Evolutionary conservation across 306 rosid genomes (phyloP).

Genomic region (Adenanthera pavonina): DNA sequence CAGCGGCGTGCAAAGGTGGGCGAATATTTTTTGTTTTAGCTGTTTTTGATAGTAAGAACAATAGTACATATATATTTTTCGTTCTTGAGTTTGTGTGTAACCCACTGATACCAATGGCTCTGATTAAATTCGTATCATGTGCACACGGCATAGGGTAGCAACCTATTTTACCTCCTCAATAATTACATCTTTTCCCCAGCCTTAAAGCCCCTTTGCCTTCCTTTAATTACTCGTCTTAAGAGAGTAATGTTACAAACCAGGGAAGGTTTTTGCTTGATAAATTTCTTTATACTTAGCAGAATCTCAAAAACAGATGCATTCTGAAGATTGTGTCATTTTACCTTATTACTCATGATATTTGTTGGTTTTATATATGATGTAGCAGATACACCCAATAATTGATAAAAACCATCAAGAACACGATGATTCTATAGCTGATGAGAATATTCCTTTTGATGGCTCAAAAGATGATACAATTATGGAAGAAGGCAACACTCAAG

Average conservation of each 20-base stretch:
- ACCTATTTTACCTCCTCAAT: constrained; percentile 22
- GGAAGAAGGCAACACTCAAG: constrained; percentile 42
- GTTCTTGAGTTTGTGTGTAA: constrained; percentile 37
- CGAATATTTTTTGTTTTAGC: neutral
- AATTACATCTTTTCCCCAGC: constrained; percentile 24
- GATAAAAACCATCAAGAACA: constrained; percentile 58
- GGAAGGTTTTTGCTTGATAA: constrained; percentile 23
- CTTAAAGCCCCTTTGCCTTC: constrained; percentile 23
- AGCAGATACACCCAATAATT: constrained; percentile 60
- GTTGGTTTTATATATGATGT: constrained; percentile 38
- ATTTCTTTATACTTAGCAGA: constrained; percentile 34
- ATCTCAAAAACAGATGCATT: constrained; percentile 31
- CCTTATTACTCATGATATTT: constrained; percentile 15
- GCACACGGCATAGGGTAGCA: constrained; percentile 24
- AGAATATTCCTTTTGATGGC: constrained; percentile 46
- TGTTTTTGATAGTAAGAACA: neutral
- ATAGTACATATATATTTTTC: neutral
- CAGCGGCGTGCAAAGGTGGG: constrained; percentile 85
- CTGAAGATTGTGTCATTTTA: neutral
- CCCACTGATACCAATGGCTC: constrained; percentile 7
- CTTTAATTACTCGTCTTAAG: constrained; percentile 24
- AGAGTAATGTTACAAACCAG: constrained; percentile 33
- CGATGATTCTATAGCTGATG: constrained; percentile 41
- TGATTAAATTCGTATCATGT: constrained; percentile 17
- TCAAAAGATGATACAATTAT: constrained; percentile 39